Evolutionary conservation across 192 early-diverging fungal species (phyloP), one percentile per base, ranked within the genome.

Genomic region (Rhizoclosmatium sp.): DNA sequence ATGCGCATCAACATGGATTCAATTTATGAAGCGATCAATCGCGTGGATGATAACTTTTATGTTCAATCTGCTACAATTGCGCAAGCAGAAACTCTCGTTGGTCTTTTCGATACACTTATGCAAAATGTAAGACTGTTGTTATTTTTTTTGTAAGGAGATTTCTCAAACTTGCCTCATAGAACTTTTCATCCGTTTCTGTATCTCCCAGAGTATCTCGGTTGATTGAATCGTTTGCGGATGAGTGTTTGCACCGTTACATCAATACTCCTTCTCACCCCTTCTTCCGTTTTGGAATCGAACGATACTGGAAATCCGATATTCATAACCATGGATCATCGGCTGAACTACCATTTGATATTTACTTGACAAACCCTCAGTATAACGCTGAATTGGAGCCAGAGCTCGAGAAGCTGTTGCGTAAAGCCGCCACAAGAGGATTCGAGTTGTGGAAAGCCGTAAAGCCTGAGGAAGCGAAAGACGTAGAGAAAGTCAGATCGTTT

Each of bases 1-100:
- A 68, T 68, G 65, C 41, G 65, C 4, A 39, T 77, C 5, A 68
- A 77, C 49, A 68, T 65, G 49, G 65, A 68, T 44, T 39, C 21
- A 5, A 54, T 65, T 62, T 68, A 51, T 51, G 9, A 31, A 31
- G 0, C 5, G 3, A 51, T 77, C n/a, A 2, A 45, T 45, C 9
- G 5, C 7, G 5, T 40, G 7, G 7, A 48, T 16, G 12, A 65
- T n/a, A 4, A 5, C n/a, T 47, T 39, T 23, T 77, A 46, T 14
- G 49, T 39, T 54, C 65, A 10, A 42, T 12, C 14, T 3, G 10
- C 10, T 2, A 77, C 75, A 4, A 3, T 49, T 2, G 75, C 68
- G 3, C 23, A 77, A 67, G 65, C 40, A 39, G 51, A 65, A 12
- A 19, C 7, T 9, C 12, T 77, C 1, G 62, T 47, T 1, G 19